Percentiles rank a stretch among this genome's conserved stretches.
phyloP scores from a whole-genome alignment of 2,329 filamentous ascomycete genomes.

The Aspergillus transmontanensis region DNA sequence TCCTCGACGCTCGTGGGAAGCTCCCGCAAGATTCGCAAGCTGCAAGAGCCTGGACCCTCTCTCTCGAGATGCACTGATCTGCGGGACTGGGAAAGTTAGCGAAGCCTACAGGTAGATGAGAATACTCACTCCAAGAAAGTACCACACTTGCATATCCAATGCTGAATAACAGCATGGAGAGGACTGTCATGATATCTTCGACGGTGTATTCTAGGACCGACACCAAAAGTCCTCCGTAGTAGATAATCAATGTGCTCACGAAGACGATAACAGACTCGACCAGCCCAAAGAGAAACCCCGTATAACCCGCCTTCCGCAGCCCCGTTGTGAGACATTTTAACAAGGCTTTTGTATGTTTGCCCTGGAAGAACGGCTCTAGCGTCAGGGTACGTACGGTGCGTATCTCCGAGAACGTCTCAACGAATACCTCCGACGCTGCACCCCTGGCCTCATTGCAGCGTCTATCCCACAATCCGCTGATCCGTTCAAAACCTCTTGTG shows the following conservation, averaged over 20 bases:
- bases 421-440: constrained; percentile 63
- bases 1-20: constrained; percentile 60
- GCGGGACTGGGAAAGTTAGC: constrained; percentile 60
- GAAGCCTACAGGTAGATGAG: neutral
- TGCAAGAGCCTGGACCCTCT: constrained; percentile 73
- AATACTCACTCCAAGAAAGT: constrained; percentile 59
- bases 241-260: constrained; percentile 76
- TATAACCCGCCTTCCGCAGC: constrained; percentile 64
- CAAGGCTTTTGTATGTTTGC: constrained; percentile 61
- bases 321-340: constrained; percentile 62
- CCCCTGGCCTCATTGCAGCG: constrained; percentile 66
- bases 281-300: constrained; percentile 75
- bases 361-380: constrained; percentile 70
- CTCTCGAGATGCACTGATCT: constrained; percentile 73
- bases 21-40: constrained; percentile 63
- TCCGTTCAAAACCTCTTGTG: constrained; percentile 65
- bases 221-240: constrained; percentile 72
- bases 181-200: constrained; percentile 68
- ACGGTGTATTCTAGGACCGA: constrained; percentile 54
- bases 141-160: constrained; percentile 72
- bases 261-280: constrained; percentile 73
- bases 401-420: constrained; percentile 77
- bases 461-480: constrained; percentile 73
- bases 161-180: constrained; percentile 82
- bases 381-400: constrained; percentile 75